Evolutionary conservation across 805 yeast species (phyloP), one percentile per base, ranked within the genome.

Genomic region (Myxozyma lipomycoides): DNA sequence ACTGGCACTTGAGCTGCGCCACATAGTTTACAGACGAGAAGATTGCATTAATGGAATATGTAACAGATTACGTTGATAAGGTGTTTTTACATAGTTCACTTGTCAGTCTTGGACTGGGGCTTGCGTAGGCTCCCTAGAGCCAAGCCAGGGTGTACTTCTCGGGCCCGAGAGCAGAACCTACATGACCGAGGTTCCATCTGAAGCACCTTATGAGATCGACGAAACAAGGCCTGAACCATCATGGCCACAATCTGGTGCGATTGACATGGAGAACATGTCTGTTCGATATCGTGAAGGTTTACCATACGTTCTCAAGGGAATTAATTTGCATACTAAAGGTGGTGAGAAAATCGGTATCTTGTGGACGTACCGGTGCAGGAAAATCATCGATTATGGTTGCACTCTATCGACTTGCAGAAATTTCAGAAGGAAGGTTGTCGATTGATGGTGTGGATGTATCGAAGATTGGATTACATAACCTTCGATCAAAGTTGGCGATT

Each of bases 341-440:
- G 70, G 75, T 18, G 87, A 86, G 64, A 86, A 84, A 62, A 77
- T 87, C 59, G 95, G 95, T 44, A 82, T 87, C 32, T 49, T 84
- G 93, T 72, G 95, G 95, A 40, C 77, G 95, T 65, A 87, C 95
- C 0, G 95, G 95, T 61, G 95, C 95, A 3, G 95, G 95, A 44
- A 86, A 86, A 65, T 79, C 86, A 15, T 79, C 90, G 1, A 79
- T 86, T 47, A 81, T 84, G 81, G 74, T 79, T 32, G 84, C 87
- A 0, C 69, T 86, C 46, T 86, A 82, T 67, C 74, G 95, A 57
- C 69, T 86, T 32, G 70, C 76, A 40, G 95, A 86, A 62, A 67
- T 82, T 32, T 67, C 69, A 18, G 64, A 70, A 9, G 85, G 86
- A 10, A 52, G 59, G 12, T 79, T 87, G 43, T 49, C 61, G 1